A percentile compares a stretch with the other conserved stretches of the same genome.
Evolutionary conservation across 2,329 filamentous ascomycete species (phyloP).

Genomic region (Talaromyces amestolkiae): DNA sequence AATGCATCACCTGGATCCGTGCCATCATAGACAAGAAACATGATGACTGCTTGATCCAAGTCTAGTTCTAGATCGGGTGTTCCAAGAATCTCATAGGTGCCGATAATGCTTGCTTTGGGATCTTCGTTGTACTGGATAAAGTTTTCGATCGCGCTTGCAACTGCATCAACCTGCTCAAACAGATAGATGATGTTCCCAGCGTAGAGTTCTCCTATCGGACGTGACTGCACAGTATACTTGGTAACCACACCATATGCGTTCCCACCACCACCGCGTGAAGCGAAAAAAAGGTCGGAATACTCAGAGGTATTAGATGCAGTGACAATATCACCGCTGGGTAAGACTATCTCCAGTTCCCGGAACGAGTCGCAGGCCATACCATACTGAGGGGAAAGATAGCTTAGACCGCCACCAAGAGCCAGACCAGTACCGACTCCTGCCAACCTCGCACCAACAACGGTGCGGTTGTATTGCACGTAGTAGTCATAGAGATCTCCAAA

Average conservation of each 20-base stretch:
- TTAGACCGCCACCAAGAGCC: constrained; percentile 14
- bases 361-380: constrained; percentile 17
- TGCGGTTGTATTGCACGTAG: neutral
- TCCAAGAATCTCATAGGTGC: constrained; percentile 33
- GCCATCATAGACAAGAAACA: constrained; percentile 39
- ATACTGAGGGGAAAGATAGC: constrained; percentile 17
- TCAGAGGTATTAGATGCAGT: constrained; percentile 14
- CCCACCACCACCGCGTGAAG: neutral
- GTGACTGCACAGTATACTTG: neutral
- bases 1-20: constrained; percentile 33
- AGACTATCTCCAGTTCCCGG: constrained; percentile 14
- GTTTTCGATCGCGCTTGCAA: constrained; percentile 31
- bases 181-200: neutral
- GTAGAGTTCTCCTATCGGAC: neutral
- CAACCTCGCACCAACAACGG: neutral
- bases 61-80: constrained; percentile 30
- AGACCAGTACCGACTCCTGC: neutral
- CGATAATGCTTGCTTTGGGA: constrained; percentile 35
- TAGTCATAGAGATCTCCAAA: neutral
- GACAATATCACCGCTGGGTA: constrained; percentile 13
- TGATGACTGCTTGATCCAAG: constrained; percentile 33
- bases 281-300: neutral
- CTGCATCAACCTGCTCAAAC: constrained; percentile 10
- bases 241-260: neutral
- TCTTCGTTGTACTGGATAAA: constrained; percentile 36